Evolutionary conservation across 73 alveolate species (phyloP), one percentile per base, ranked within the genome.

Genomic region (Paramecium primaurelia): DNA sequence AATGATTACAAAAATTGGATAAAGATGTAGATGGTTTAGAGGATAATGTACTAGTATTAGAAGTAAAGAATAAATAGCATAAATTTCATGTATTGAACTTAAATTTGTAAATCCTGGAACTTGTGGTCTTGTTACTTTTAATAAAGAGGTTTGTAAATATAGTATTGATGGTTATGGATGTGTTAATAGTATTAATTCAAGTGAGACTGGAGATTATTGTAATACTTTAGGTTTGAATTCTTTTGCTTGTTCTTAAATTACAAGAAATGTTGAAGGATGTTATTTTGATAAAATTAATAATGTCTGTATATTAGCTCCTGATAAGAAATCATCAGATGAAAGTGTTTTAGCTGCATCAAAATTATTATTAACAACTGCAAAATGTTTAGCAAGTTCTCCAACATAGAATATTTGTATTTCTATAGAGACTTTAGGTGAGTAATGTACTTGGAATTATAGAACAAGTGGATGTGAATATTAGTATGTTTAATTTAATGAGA

Each of bases 371-470:
- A 32, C 4, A 12, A 64, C 84, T 10, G 84, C 84, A 0, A 64
- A 64, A 34, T 64, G 84, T 64, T 6, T 64, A 9, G 84, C 84
- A 8, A 64, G 84, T 64, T 73, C 87, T 73, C 87, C 87, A 10
- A 73, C 87, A 4, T 1, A 30, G 32, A 73, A 73, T 73, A 40
- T 73, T 34, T 73, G 87, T 38, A 40, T 20, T 73, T 14, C 87
- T 0, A 73, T 73, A 30, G 26, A 34, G 18, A 73, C 58, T 3
- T 37, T 37, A n/a, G 87, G 87, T 3, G 87, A 73, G 18, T 40
- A 30, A 37, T 73, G 87, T 40, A 16, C 87, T 36, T 73, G 87
- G 87, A 22, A 34, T 73, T 20, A 12, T 37, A 36, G 87, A 40
- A 8, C 28, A 8, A 73, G 59, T 14, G 32, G 36, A 73, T 73